Evolutionary conservation across 805 yeast species (phyloP).

Genomic region (Schizosaccharomyces cryophilus): DNA sequence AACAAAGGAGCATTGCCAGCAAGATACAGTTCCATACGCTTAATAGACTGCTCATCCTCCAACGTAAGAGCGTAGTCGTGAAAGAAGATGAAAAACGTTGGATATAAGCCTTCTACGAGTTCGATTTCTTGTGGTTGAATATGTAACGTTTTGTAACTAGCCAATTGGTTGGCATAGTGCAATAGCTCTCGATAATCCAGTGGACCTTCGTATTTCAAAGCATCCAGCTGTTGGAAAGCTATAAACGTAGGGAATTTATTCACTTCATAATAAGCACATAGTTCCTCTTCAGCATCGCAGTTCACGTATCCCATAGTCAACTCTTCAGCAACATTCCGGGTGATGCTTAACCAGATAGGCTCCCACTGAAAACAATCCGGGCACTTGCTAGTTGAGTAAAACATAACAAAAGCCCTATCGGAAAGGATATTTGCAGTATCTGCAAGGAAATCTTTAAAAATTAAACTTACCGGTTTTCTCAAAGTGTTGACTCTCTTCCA

Average conservation of each 20-base stretch:
- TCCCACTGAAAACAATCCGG: background rate
- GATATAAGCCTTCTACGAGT: background rate
- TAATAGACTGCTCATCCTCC: constrained; percentile 19
- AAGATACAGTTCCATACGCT: constrained; percentile 12
- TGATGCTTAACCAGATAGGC: background rate
- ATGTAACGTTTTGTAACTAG: background rate
- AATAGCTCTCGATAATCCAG: background rate
- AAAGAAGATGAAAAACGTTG: constrained; percentile 14
- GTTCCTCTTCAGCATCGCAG: background rate
- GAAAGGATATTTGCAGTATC: background rate
- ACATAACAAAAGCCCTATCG: background rate
- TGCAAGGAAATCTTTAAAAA: background rate
- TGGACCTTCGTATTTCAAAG: background rate
- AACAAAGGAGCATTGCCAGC: constrained; percentile 13
- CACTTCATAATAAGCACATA: background rate
- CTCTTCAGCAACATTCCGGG: background rate
- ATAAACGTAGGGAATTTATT: background rate
- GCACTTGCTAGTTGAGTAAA: background rate
- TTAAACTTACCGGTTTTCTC: background rate
- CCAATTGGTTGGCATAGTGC: background rate
- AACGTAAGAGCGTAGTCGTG: constrained; percentile 15
- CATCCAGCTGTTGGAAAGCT: background rate
- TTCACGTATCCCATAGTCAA: background rate
- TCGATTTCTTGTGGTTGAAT: background rate
- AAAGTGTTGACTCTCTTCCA: background rate